These are phyloP conservation scores for Naganishia antarctica DNA, from an alignment of 768 basidiomycete genomes.

Conservation along the genomic window DNA sequence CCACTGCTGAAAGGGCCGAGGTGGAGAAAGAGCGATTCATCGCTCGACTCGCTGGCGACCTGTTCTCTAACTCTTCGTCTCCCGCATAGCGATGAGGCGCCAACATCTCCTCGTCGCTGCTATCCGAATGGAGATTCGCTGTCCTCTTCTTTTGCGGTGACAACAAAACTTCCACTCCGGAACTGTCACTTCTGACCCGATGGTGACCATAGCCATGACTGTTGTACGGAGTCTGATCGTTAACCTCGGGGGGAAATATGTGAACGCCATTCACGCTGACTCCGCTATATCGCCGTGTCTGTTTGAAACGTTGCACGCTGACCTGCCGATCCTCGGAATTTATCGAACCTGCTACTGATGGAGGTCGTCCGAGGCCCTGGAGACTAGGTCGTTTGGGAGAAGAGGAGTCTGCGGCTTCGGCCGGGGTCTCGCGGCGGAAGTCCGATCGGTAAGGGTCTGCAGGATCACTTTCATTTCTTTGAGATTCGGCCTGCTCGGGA, in stretches of 20 bases:
- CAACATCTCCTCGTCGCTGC: conserved; percentile 13
- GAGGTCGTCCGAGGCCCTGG: conserved; percentile 10
- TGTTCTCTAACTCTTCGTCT: not conserved
- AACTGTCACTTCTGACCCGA: conserved; percentile 8
- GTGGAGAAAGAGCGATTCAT: conserved; percentile 18
- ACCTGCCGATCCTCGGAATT: conserved; percentile 23
- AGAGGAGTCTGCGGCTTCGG: not conserved
- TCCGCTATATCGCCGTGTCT: conserved; percentile 27
- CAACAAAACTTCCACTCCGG: conserved; percentile 11
- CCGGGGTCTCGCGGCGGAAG: not conserved
- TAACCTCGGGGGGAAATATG: not conserved
- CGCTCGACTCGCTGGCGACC: not conserved
- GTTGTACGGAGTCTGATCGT: not conserved
- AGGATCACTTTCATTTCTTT: conserved; percentile 2
- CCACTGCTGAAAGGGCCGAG: not conserved
- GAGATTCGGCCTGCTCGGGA: not conserved
- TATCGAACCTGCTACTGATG: conserved; percentile 10
- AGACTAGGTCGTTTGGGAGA: not conserved
- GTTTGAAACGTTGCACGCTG: conserved; percentile 29
- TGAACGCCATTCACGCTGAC: conserved; percentile 10
- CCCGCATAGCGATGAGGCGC: not conserved
- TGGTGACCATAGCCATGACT: not conserved
- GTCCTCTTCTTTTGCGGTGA: conserved; percentile 15
- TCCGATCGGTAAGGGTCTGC: not conserved
- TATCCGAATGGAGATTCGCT: conserved; percentile 1